phyloP scores from a whole-genome alignment of 2,329 filamentous ascomycete species.

The Fusarium sp. region DNA sequence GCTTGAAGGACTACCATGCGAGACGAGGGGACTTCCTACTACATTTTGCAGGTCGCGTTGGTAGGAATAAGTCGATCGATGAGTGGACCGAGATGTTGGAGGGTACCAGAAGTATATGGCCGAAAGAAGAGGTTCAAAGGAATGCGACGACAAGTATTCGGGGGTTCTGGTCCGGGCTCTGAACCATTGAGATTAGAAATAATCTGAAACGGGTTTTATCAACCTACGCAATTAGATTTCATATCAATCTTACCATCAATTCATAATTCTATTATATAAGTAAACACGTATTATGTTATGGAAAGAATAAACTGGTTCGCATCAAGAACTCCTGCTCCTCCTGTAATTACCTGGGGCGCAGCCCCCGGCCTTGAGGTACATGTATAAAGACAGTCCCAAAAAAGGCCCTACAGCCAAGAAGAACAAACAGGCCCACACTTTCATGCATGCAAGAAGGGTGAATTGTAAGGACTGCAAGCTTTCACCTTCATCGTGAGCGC shows the following conservation, averaged over 20 bases:
- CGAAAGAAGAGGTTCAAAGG: not conserved
- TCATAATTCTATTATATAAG: fast-evolving
- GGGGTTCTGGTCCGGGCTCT: not conserved
- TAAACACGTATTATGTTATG: fast-evolving
- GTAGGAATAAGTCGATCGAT: not conserved
- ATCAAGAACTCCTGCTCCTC: not conserved
- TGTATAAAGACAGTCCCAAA: too few species aligned
- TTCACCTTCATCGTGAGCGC: too few species aligned
- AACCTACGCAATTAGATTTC: too few species aligned
- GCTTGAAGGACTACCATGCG: not conserved
- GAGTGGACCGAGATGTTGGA: not conserved
- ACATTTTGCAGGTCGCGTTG: not conserved
- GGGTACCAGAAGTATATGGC: not conserved
- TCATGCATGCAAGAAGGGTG: fast-evolving
- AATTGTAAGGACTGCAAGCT: too few species aligned
- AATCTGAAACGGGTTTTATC: too few species aligned
- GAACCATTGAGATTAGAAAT: not conserved
- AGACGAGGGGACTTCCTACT: not conserved
- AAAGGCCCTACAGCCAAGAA: not conserved
- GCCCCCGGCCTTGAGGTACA: too few species aligned
- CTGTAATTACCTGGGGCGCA: too few species aligned
- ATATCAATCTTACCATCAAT: fast-evolving
- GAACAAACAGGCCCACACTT: fast-evolving
- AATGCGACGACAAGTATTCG: not conserved
- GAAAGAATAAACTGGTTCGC: not conserved